phyloP scores from a whole-genome alignment of 345 rosid species.

The Camelina neglecta region DNA sequence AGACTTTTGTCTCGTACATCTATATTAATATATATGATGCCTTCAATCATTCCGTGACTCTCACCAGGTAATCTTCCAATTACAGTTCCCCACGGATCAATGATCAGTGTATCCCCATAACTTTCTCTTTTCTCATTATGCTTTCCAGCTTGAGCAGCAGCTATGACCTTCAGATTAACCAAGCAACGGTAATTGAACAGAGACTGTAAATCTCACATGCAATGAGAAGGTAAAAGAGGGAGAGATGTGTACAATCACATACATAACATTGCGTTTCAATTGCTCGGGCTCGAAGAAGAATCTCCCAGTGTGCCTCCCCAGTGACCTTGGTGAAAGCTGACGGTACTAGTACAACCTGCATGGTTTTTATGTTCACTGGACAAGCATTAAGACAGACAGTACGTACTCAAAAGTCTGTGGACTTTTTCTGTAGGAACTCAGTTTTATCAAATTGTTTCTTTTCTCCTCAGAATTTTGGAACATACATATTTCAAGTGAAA shows the following conservation, averaged over 20 bases:
- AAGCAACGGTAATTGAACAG: not conserved
- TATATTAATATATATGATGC: not conserved
- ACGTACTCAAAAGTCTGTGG: not conserved
- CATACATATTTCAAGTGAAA: not conserved
- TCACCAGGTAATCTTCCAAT: constrained; percentile 81
- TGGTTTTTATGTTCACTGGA: constrained; percentile 16
- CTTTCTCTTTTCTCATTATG: constrained; percentile 87
- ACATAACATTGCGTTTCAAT: constrained; percentile 97
- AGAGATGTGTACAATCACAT: constrained; percentile 37
- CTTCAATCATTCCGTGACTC: not conserved
- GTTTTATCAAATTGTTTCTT: constrained; percentile 5
- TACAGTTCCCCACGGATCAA: constrained; percentile 92
- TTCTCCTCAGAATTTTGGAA: not conserved
- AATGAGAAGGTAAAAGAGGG: constrained; percentile 1
- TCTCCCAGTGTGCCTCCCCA: constrained; percentile 95
- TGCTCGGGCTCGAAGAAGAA: constrained; percentile 91
- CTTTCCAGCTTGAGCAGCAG: constrained; percentile 90
- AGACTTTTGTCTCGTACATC: not conserved
- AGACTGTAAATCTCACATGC: not conserved
- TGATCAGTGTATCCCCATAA: constrained; percentile 80
- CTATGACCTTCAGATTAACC: constrained; percentile 63
- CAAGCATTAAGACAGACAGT: not conserved
- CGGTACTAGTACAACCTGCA: constrained; percentile 82
- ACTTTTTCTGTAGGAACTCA: not conserved
- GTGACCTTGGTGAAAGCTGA: constrained; percentile 89